Percentiles rank a stretch among this genome's conserved stretches.
Conservation (phyloP, 108 stramenopile species). For the Nitzschia inconspicua region DNA sequence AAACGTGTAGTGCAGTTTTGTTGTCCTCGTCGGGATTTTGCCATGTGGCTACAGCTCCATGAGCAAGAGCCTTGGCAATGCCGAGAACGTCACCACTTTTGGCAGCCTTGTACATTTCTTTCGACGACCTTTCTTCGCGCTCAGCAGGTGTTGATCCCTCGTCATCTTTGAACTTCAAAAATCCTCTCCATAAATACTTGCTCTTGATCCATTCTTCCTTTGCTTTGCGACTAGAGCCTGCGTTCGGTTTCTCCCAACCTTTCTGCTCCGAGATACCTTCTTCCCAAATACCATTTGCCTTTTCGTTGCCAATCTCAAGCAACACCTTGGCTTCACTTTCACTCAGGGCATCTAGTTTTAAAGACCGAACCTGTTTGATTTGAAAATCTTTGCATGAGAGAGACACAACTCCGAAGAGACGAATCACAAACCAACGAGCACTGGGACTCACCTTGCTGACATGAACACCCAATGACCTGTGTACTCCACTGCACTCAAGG, state of each 20-base stretch:
- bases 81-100: constrained; percentile 49
- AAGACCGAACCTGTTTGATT: constrained; percentile 54
- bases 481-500: constrained; percentile 97
- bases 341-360: constrained; percentile 67
- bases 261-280: constrained; percentile 69
- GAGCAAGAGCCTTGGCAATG: constrained; percentile 61
- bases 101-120: constrained; percentile 66
- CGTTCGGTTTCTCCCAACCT: constrained; percentile 77
- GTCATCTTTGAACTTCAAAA: constrained; percentile 49
- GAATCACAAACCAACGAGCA: too few species aligned
- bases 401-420: too few species aligned
- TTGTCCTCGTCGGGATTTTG: constrained; percentile 53
- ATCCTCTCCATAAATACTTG: constrained; percentile 88
- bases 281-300: constrained; percentile 80
- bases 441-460: constrained; percentile 87
- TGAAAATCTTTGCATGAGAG: too few species aligned
- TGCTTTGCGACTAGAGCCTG: constrained; percentile 45
- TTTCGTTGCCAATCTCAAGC: constrained; percentile 65
- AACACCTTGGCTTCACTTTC: constrained; percentile 59
- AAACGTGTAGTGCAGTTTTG: constrained; percentile 60
- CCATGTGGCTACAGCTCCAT: constrained; percentile 79
- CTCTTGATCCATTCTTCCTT: constrained; percentile 88
- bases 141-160: constrained; percentile 55
- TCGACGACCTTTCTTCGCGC: constrained; percentile 53
- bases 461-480: constrained; percentile 95